These are phyloP conservation scores for Tylopilus intermedius DNA, from an alignment of 768 basidiomycete genomes.

Conservation along the genomic window DNA sequence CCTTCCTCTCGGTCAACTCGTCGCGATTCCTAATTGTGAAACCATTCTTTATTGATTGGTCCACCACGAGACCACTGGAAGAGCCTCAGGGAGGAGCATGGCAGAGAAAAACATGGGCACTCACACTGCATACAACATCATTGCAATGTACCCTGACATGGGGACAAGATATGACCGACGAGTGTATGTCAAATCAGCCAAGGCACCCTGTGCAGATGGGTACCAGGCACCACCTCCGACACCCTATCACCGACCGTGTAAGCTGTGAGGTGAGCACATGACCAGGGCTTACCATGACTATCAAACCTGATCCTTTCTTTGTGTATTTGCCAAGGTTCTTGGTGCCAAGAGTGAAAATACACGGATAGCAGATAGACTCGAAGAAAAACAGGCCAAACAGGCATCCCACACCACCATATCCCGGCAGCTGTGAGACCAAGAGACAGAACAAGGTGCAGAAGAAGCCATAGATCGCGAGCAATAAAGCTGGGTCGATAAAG, in stretches of 20 bases:
- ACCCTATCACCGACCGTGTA: constrained; percentile 31
- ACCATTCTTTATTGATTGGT: constrained; percentile 43
- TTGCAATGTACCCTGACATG: constrained; percentile 52
- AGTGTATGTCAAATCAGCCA: constrained; percentile 47
- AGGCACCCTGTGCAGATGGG: constrained; percentile 53
- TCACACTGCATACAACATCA: constrained; percentile 55
- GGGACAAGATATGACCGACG: constrained; percentile 58
- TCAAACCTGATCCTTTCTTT: constrained; percentile 57
- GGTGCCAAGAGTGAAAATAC: constrained; percentile 62
- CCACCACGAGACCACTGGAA: constrained; percentile 49
- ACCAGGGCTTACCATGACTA: constrained; percentile 48
- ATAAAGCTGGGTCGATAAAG: constrained; percentile 59
- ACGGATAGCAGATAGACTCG: constrained; percentile 72
- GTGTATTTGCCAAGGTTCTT: constrained; percentile 59
- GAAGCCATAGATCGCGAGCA: constrained; percentile 51
- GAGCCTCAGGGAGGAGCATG: not conserved
- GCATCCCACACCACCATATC: constrained; percentile 53
- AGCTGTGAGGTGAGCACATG: not conserved
- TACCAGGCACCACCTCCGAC: constrained; percentile 70
- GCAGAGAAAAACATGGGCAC: constrained; percentile 18
- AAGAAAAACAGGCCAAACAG: constrained; percentile 68
- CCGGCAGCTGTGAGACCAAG: constrained; percentile 45
- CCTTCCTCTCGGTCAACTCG: constrained; percentile 30
- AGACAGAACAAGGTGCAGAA: constrained; percentile 50
- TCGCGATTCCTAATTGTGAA: constrained; percentile 50